Evolutionary conservation across 2,329 filamentous ascomycete species (phyloP).

Genomic region (Fusarium austroafricanum): DNA sequence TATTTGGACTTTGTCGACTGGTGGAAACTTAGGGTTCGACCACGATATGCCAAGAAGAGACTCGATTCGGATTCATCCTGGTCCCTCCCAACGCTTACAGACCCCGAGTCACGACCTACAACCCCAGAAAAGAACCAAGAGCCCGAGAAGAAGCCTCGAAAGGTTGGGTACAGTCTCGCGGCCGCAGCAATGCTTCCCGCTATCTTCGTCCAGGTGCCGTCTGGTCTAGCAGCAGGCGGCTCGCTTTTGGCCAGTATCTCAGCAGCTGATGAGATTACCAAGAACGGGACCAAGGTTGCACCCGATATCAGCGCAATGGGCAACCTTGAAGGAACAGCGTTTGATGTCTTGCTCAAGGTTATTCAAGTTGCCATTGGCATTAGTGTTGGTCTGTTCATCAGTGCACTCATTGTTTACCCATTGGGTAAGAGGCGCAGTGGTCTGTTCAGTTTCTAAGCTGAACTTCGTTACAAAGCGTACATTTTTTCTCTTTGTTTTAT

Average conservation of each 20-base stretch:
- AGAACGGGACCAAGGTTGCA: conserved; percentile 53
- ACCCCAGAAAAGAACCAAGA: conserved; percentile 39
- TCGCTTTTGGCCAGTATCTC: conserved; percentile 69
- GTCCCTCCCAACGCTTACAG: conserved; percentile 48
- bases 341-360: conserved; percentile 67
- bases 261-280: conserved; percentile 66
- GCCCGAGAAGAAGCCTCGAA: conserved; percentile 51
- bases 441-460: conserved; percentile 63
- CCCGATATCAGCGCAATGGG: conserved; percentile 42
- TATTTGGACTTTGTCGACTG: conserved; percentile 60
- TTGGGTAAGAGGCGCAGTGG: conserved; percentile 69
- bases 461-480: not conserved
- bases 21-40: conserved; percentile 62
- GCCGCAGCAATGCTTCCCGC: conserved; percentile 87
- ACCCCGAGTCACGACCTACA: conserved; percentile 50
- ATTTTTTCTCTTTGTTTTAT: not conserved
- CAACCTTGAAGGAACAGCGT: conserved; percentile 58
- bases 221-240: conserved; percentile 69
- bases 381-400: conserved; percentile 69
- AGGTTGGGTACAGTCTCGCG: conserved; percentile 79
- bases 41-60: conserved; percentile 50
- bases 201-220: conserved; percentile 79
- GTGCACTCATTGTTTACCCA: conserved; percentile 66
- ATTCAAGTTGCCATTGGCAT: conserved; percentile 72
- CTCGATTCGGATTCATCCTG: conserved; percentile 45